Evolutionary conservation across 139 green algal species (phyloP).

Genomic region (Trebouxia sp.): DNA sequence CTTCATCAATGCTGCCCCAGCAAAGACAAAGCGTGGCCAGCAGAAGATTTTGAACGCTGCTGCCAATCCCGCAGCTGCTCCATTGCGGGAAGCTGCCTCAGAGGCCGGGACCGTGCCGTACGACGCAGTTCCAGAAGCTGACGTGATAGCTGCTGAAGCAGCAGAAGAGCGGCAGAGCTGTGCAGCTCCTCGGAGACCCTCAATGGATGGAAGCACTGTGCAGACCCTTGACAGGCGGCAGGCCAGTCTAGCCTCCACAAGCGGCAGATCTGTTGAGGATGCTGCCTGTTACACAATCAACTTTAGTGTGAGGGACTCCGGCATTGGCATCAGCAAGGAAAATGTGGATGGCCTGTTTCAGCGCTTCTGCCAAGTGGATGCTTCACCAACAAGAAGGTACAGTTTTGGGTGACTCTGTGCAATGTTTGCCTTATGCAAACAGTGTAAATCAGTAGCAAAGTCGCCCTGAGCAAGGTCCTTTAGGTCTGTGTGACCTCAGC

Average conservation of each 20-base stretch:
- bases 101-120: too few relatives aligned
- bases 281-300: constrained; percentile 41
- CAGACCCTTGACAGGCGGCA: not conserved
- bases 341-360: constrained; percentile 73
- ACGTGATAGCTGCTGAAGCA: not conserved
- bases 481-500: too few relatives aligned
- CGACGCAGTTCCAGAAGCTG: not conserved
- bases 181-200: not conserved
- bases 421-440: not conserved
- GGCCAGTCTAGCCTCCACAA: not conserved
- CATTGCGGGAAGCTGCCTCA: not conserved
- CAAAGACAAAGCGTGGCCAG: not conserved
- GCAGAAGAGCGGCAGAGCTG: not conserved
- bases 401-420: too few relatives aligned
- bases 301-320: constrained; percentile 78
- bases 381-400: constrained; percentile 35
- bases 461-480: too few relatives aligned
- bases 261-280: not conserved
- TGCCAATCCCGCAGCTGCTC: not conserved
- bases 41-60: not conserved
- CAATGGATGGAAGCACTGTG: not conserved
- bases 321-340: constrained; percentile 70
- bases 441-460: too few relatives aligned
- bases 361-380: constrained; percentile 74
- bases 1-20: not conserved